Evolutionary conservation across 805 yeast genomes (phyloP), one percentile per base, ranked within the genome.

Genomic region (Komagataella pseudopastoris): DNA sequence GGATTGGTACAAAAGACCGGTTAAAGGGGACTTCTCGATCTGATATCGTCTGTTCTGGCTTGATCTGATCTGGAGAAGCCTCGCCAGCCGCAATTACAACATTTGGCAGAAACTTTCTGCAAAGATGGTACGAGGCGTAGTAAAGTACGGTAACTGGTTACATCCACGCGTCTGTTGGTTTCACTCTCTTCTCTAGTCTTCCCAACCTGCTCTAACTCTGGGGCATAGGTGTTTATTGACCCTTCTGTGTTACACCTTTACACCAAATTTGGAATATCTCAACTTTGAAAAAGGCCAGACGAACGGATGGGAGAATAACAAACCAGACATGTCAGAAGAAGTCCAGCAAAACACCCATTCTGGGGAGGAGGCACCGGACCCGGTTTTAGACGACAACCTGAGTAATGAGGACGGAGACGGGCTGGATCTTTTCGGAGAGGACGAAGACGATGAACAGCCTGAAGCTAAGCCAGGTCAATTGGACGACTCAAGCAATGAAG

Each of bases 401-500:
- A 10, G 39, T 30, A 14, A 30, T 30, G 39, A 3, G 14, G 39
- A 30, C 14, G 39, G 14, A 10, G 39, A 30, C 8, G 39, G 39
- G 39, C 14, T 30, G 14, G 39, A 30, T 14, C 39, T 30, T 8
- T 30, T 30, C 14, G 39, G 39, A 30, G 39, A 30, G 10, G 39
- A 30, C 39, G 39, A 20, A 20, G 20, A 30, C 12, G 39, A 30
- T 10, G 39, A 30, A 30, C 39, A 30, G 14, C 39, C 39, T 30
- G 39, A 30, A 8, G 39, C 39, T 8, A 10, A 30, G 39, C 39
- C 39, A 30, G 39, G 39, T 8, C 39, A 30, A 10, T 30, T 30
- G 14, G 24, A 45, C 47, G 47, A 45, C 18, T 45, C n/a, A 22
- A 18, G 23, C 30, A 65, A 56, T 2, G 67, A 58, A 6, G 69